Base-by-base conservation (phyloP, 1,284 basidiomycete species). In the Termitomyces sp. region DNA sequence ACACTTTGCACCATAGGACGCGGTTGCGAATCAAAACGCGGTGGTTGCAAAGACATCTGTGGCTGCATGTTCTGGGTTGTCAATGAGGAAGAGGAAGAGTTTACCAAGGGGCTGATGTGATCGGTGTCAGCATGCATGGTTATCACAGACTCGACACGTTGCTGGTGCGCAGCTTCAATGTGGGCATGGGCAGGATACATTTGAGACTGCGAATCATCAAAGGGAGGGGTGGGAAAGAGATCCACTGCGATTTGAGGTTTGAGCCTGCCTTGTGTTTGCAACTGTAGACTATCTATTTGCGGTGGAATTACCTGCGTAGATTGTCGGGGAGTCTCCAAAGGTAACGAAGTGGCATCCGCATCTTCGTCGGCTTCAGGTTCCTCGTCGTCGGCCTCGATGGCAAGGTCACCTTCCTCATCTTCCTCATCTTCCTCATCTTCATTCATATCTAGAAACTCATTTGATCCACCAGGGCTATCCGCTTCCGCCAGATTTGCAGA, bases 361-460 rank as follows among this genome's bases (percentile, higher is more conserved):
- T 45, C 42, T 34, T 58, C 57, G 35, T 57, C 60, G 9, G 34
- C 50, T 11, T 55, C 59, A 35, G 57, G 60, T 51, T 37, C 53
- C 57, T 53, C 55, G 26, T 58, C 61, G 21, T 62, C 60, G 3
- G 53, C 60, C 31, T 65, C 62, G 8, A 67, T 72, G 6, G 63
- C 65, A n/a, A 66, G 70, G 4, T 69, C 74, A 9, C 69, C 71
- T 6, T 72, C 74, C 30, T 81, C 56, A 44, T 45, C 49, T n/a
- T 65, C 65, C 18, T 68, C 70, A 3, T 71, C 75, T 5, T 72
- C 75, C 5, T 72, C 72, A 8, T 73, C 76, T 34, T 83, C 83
- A 11, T 77, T 79, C 69, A 86, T 68, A 61, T 88, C 84, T 40
- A 86, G 68, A 62, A 87, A 87, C 58, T 83, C 79, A 57, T 68